Evolutionary conservation across 768 basidiomycete genomes (phyloP).

Genomic region (Kwoniella botswanensis): DNA sequence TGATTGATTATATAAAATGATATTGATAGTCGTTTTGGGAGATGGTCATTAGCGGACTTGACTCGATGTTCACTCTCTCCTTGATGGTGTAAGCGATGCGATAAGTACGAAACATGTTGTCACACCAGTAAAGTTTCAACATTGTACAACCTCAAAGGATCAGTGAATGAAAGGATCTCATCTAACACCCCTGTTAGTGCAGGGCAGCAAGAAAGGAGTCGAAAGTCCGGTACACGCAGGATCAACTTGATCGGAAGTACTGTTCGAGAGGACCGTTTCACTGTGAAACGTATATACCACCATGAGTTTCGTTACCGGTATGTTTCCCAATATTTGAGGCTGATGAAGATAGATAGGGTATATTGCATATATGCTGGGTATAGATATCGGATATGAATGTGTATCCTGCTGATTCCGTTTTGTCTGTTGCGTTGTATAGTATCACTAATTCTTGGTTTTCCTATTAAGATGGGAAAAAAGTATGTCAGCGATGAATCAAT

Average conservation of each 20-base stretch:
- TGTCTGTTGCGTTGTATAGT: not conserved
- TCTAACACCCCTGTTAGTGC: not conserved
- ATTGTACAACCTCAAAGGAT: not conserved
- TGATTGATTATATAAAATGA: not conserved
- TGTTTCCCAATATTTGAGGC: not conserved
- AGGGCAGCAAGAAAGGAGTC: not conserved
- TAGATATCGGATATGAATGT: not conserved
- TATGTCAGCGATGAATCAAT: not conserved
- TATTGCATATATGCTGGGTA: slow-evolving; percentile 23
- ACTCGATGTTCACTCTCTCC: no score
- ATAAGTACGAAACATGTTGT: not conserved
- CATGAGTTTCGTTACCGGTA: no score
- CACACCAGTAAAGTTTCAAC: not conserved
- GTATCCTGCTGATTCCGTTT: not conserved
- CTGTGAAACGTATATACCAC: no score
- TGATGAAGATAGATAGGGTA: slow-evolving; percentile 10
- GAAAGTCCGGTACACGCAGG: not conserved
- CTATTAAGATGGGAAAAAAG: not conserved
- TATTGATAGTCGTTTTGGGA: not conserved
- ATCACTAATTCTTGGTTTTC: slow-evolving; percentile 26
- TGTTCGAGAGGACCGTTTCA: not conserved
- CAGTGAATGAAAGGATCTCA: not conserved
- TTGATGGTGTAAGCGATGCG: not conserved
- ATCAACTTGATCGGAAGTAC: not conserved
- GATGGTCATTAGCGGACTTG: no score